A percentile compares a stretch with the other conserved stretches of the same genome.
These are phyloP conservation scores for Chalara sp. DNA, from an alignment of 2,329 filamentous ascomycete species.

Conservation along the genomic window DNA sequence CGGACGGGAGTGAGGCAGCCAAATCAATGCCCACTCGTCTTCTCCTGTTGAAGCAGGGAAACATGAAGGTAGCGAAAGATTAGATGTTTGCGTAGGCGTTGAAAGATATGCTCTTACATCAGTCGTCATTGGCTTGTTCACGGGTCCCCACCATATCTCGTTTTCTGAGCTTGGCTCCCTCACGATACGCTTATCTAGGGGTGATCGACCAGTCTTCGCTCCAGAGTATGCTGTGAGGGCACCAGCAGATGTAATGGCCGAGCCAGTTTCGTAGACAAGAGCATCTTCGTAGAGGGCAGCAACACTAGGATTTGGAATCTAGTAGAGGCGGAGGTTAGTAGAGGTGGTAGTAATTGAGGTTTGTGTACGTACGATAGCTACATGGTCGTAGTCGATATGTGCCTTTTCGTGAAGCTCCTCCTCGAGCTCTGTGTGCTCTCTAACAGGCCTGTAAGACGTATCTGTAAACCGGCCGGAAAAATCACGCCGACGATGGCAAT, in stretches of 20 bases:
- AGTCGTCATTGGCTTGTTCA: conserved; percentile 97
- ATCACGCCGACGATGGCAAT: no score
- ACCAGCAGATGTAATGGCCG: conserved; percentile 92
- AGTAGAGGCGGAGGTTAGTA: conserved; percentile 5
- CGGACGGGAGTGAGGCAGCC: no score
- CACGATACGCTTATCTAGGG: conserved; percentile 95
- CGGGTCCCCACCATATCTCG: conserved; percentile 76
- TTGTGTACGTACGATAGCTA: no score
- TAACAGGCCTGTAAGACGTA: no score
- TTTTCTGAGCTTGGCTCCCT: conserved; percentile 84
- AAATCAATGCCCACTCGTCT: no score
- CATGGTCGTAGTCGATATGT: no score
- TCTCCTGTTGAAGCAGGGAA: no score
- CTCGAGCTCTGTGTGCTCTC: conserved; percentile 91
- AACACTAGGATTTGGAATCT: conserved; percentile 79
- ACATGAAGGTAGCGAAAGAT: no score
- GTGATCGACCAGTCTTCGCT: conserved; percentile 95
- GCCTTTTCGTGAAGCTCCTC: conserved; percentile 94
- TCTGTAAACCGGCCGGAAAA: no score
- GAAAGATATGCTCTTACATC: no score
- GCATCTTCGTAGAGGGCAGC: conserved; percentile 98
- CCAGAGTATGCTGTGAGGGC: conserved; percentile 96
- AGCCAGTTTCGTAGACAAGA: conserved; percentile 93
- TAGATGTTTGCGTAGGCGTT: conserved; percentile 19
- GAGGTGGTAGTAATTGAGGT: conserved; percentile 88